These are phyloP conservation scores for Luzula sylvatica DNA, from an alignment of 176 grass and related monocot species.

Conservation along the genomic window DNA sequence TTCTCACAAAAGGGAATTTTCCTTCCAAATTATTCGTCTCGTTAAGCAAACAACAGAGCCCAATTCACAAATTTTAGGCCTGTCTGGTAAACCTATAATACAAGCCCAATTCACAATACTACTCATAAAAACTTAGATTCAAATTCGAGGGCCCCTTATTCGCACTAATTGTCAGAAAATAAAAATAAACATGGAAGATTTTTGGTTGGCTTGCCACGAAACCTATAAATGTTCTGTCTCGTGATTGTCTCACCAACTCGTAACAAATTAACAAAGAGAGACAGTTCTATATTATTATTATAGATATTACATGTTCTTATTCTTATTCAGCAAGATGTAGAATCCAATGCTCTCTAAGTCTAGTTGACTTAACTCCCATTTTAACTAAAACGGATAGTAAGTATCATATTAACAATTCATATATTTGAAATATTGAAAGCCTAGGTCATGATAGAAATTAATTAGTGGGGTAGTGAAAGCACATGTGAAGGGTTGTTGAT, in stretches of 20 bases:
- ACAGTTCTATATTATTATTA: not conserved
- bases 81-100: no score
- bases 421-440: not conserved
- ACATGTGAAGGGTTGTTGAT: constrained; percentile 14
- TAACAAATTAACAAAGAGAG: not conserved
- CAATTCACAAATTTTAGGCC: no score
- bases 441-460: not conserved
- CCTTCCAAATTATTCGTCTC: no score
- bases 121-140: no score
- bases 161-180: no score
- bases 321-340: constrained; percentile 1
- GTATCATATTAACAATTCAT: no score
- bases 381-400: no score
- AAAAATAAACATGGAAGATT: not conserved
- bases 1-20: not conserved
- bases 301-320: constrained; percentile 1
- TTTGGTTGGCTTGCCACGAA: constrained; percentile 6
- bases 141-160: no score
- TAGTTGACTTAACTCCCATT: constrained; percentile 1
- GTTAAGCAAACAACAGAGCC: no score
- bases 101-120: no score
- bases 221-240: constrained; percentile 16
- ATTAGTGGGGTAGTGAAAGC: constrained; percentile 14
- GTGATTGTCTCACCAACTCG: constrained; percentile 7
- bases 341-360: constrained; percentile 17